Evolutionary conservation across 352 stramenopile species (phyloP).

Genomic region (Hyaloperonospora arabidopsidis): DNA sequence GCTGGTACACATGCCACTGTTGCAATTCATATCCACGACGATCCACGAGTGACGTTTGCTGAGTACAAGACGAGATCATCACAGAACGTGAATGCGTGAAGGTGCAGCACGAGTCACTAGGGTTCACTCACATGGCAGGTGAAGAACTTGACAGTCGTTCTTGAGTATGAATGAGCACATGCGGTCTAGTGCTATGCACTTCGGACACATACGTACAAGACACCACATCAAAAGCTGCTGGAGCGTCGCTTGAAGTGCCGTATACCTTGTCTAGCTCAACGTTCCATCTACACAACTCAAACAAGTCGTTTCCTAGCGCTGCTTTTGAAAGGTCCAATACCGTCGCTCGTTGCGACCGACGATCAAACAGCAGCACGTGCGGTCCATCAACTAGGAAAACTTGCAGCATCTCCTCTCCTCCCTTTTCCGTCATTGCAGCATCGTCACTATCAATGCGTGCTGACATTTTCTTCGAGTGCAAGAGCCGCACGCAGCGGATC

Average conservation of each 20-base stretch:
- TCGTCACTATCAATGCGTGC: constrained; percentile 1
- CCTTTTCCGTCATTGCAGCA: constrained; percentile 1
- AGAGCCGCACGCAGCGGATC: constrained; percentile 11
- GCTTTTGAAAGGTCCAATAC: constrained; percentile 22
- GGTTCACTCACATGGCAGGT: not conserved
- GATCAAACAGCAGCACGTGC: constrained; percentile 26
- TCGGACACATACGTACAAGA: constrained; percentile 28
- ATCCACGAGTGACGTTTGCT: constrained; percentile 19
- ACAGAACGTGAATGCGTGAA: constrained; percentile 3
- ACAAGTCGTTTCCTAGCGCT: not conserved
- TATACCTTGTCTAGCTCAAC: constrained; percentile 19
- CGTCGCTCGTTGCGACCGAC: constrained; percentile 10
- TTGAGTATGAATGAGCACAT: constrained; percentile 26
- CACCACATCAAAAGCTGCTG: constrained; percentile 9
- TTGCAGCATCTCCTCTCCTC: constrained; percentile 14
- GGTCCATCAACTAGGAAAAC: constrained; percentile 34
- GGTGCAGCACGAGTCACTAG: not conserved
- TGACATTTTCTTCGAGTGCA: constrained; percentile 24
- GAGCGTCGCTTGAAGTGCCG: constrained; percentile 1
- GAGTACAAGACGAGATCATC: not conserved
- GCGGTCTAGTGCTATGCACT: constrained; percentile 11
- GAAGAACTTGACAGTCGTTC: not conserved
- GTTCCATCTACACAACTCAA: constrained; percentile 25
- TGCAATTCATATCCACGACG: constrained; percentile 10
- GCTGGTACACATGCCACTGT: not conserved